Percentiles rank a stretch among this genome's conserved stretches.
These are phyloP conservation scores for Crassisporium funariophilum DNA, from an alignment of 768 basidiomycete genomes.

Conservation along the genomic window DNA sequence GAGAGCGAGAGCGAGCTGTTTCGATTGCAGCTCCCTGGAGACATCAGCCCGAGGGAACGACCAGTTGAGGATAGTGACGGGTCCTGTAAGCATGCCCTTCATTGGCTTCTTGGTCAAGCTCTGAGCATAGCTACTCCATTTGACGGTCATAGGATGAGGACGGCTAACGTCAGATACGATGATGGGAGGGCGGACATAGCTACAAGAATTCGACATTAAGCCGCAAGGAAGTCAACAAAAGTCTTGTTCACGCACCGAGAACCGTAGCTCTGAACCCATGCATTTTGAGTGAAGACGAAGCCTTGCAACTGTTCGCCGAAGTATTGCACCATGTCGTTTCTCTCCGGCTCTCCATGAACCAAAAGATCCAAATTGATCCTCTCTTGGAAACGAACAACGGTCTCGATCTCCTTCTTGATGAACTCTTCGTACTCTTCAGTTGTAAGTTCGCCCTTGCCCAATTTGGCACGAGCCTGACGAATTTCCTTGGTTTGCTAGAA, in stretches of 20 bases:
- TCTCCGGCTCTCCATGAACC: slow-evolving; percentile 98
- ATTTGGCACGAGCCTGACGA: slow-evolving; percentile 93
- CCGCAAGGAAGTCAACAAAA: slow-evolving; percentile 5
- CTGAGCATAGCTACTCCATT: slow-evolving; percentile 97
- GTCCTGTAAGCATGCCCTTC: slow-evolving; percentile 99
- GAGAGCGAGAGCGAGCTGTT: slow-evolving; percentile 96
- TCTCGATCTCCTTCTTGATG: slow-evolving; percentile 96
- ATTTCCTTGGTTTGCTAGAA: slow-evolving; percentile 97
- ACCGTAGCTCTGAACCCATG: slow-evolving; percentile 99
- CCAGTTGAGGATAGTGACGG: slow-evolving; percentile 99
- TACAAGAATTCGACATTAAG: slow-evolving; percentile 23
- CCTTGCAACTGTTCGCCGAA: slow-evolving; percentile 95
- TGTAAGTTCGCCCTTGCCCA: slow-evolving; percentile 88
- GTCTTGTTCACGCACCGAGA: slow-evolving; percentile 62
- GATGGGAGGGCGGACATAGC: slow-evolving; percentile 98
- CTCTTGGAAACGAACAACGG: slow-evolving; percentile 96
- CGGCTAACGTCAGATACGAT: slow-evolving; percentile 98
- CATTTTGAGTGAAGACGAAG: slow-evolving; percentile 98
- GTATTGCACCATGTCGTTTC: slow-evolving; percentile 99
- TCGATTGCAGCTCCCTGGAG: slow-evolving; percentile 93
- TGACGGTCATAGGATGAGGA: slow-evolving; percentile 89
- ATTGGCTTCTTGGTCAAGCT: slow-evolving; percentile 90
- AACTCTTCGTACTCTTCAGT: slow-evolving; percentile 90
- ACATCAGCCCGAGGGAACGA: slow-evolving; percentile 99
- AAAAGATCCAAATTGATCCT: slow-evolving; percentile 93